These are phyloP conservation scores for Leccinum longicurvipes DNA, from an alignment of 768 basidiomycete genomes.

Conservation along the genomic window DNA sequence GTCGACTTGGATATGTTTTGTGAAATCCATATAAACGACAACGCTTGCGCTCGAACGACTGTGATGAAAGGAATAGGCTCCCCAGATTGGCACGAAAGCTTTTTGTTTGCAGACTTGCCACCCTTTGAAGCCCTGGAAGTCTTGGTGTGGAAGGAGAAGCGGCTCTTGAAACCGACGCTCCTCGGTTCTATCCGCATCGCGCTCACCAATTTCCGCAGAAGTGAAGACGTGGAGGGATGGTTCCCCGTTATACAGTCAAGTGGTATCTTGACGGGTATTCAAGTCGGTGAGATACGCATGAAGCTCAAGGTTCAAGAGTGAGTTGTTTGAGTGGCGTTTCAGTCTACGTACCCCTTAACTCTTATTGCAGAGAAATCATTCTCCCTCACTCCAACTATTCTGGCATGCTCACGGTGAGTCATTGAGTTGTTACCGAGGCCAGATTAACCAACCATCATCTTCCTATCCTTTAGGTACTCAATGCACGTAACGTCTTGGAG, in stretches of 20 bases:
- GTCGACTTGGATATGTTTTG: conserved; percentile 72
- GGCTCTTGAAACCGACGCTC: conserved; percentile 48
- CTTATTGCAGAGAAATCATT: conserved; percentile 63
- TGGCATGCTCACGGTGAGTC: conserved; percentile 53
- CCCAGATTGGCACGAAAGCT: conserved; percentile 82
- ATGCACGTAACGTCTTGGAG: conserved; percentile 68
- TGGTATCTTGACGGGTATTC: conserved; percentile 46
- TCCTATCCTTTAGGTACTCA: conserved; percentile 14
- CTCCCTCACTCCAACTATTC: conserved; percentile 65
- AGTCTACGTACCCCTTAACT: conserved; percentile 5
- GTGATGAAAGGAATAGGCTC: conserved; percentile 62
- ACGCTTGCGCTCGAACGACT: conserved; percentile 70
- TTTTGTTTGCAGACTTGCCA: conserved; percentile 71
- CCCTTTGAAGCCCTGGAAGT: conserved; percentile 72
- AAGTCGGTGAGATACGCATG: conserved; percentile 73
- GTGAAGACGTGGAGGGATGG: conserved; percentile 80
- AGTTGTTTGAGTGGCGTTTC: conserved; percentile 20
- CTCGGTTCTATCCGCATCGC: conserved; percentile 65
- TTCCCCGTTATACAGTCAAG: conserved; percentile 66
- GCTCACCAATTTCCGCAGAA: conserved; percentile 67
- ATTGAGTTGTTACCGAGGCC: background rate
- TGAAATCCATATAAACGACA: conserved; percentile 70
- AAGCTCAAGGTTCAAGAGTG: conserved; percentile 77
- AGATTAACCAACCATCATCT: background rate
- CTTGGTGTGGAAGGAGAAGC: conserved; percentile 68